Evolutionary conservation across 106 monocot species (phyloP).

Genomic region (Dioscorea alata): DNA sequence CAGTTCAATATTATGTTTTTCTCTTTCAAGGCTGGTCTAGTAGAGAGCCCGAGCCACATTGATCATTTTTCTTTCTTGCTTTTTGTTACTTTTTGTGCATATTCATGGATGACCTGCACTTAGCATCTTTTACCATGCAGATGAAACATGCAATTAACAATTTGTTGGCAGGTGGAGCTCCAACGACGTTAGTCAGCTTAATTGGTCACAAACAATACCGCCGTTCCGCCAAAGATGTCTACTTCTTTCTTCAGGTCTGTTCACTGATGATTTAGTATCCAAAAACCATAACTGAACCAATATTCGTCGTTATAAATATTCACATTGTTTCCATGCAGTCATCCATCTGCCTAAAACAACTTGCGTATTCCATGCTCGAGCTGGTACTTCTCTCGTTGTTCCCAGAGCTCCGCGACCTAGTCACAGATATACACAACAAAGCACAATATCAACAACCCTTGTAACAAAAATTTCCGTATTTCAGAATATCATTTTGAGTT

Average conservation of each 20-base stretch:
- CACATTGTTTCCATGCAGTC: conserved; percentile 45
- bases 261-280: not conserved
- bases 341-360: conserved; percentile 74
- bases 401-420: conserved; percentile 64
- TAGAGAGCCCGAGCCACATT: not conserved
- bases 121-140: not conserved
- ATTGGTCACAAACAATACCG: conserved; percentile 73
- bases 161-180: conserved; percentile 76
- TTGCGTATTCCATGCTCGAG: conserved; percentile 78
- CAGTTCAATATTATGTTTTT: no score
- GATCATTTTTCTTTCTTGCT: not conserved
- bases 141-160: not conserved
- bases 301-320: not conserved
- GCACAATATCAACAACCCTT: conserved; percentile 16
- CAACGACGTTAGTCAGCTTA: conserved; percentile 76
- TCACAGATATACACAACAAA: conserved; percentile 64
- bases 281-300: not conserved
- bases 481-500: not conserved
- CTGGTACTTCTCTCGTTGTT: conserved; percentile 61
- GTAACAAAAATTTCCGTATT: not conserved
- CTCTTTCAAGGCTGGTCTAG: no score
- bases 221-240: conserved; percentile 67
- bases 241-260: conserved; percentile 88
- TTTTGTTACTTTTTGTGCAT: not conserved
- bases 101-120: not conserved